Base-by-base conservation (phyloP, 2,329 filamentous ascomycete genomes). In the Colletotrichum endophyticum region DNA sequence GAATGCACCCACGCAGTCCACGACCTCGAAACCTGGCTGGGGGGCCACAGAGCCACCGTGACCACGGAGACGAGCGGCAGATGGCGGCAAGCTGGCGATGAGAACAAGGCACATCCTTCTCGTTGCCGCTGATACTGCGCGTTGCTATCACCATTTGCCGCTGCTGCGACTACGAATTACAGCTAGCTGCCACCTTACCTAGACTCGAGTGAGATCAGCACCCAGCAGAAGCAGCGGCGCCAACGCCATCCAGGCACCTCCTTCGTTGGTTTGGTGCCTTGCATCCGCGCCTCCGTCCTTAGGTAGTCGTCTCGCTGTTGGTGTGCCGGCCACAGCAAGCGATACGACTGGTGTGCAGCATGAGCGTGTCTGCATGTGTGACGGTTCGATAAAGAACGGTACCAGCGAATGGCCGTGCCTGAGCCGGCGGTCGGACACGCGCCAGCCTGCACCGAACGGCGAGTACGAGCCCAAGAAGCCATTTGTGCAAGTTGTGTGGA, bases 401-500 rank as follows among this genome's bases (percentile, higher is more conserved):
- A 28, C 64, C 67, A 73, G 73, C 77, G 72, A 78, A 78, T 78
- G 75, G 68, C 34, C 27, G 61, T 75, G 66, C 30, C 53, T 15
- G 36, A 75, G 49, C 44, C 22, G 62, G 66, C 39, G 72, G 75
- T 77, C 75, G 66, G 72, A 77, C 72, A 62, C 53, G 72, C 75
- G 61, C 72, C 74, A 62, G 71, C 32, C 70, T 69, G 63, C 30
- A 66, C 44, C 64, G 66, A 62, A 63, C 63, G 44, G 61, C 72
- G 49, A 75, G 75, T 77, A 68, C 72, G 72, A 78, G 72, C 66
- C 36, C 61, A 76, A 73, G 66, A 63, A 44, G 39, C 67, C 70
- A 74, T 68, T 78, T 78, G 73, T 78, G 77, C 76, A 67, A 78
- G 70, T 76, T 78, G 70, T 76, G 74, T 78, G 76, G 76, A 67